Base-by-base conservation (phyloP, 2,329 filamentous ascomycete genomes). In the Colletotrichum phormii region DNA sequence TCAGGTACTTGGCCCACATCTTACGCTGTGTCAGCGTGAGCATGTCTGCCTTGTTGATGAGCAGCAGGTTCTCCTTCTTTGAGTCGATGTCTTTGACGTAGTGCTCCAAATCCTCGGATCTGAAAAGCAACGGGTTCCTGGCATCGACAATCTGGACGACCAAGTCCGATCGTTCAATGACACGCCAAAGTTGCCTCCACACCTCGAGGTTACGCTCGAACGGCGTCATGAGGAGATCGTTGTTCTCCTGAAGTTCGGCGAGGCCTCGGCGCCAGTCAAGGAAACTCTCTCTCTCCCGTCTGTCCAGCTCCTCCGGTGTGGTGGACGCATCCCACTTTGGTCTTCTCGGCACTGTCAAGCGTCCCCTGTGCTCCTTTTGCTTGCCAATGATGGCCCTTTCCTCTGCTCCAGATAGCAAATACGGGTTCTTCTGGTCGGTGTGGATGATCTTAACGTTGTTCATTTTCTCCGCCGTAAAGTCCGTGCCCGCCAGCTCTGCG, bases 31-130 rank as follows among this genome's bases (percentile, higher is more conserved):
- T 90, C 60, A 91, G 82, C 1, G 95, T 97, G 94, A 99, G 95
- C 97, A 99, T 98, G 84, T 99, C 97, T 58, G 97, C 95, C 87
- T 99, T 99, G 88, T 99, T 99, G 80, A 99, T 96, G 67, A 99
- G 87, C 68, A 99, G 82, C 79, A 99, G 80, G 81, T 98, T 99
- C 81, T 95, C 90, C 86, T 99, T 98, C 80, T 91, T 92, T 2
- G 91, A 84, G 78, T 97, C 93, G 31, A 98, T 93, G 77, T 97
- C 95, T 84, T 98, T 97, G 78, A 99, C 97, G 77, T 99, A 99
- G 76, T 87, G 88, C 80, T 98, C 97, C 74, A 99, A 84, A 86
- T 99, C 97, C 77, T 97, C 96, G 5, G 94, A 98, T 71, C 97
- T 91, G 85, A 98, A 99, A 77, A 98, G 89, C 22, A 99, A 86